Evolutionary conservation across 495 filamentous ascomycete genomes (phyloP).

Genomic region (Recurvomyces mirabilis): DNA sequence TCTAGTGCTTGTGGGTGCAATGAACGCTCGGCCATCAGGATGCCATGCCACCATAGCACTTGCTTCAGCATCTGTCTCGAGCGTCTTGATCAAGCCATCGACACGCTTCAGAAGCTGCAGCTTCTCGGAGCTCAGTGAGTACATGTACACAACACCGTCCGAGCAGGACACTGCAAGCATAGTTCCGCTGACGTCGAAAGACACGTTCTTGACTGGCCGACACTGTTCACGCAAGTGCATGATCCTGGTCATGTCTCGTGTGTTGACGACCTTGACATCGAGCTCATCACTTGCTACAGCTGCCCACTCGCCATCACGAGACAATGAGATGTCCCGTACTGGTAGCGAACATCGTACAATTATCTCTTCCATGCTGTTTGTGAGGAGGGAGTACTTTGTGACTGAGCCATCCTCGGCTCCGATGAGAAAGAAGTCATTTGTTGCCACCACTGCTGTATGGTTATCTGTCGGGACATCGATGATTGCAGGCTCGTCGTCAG

Average conservation of each 20-base stretch:
- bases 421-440: conserved; percentile 74
- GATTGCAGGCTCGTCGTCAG: conserved; percentile 78
- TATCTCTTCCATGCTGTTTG: conserved; percentile 66
- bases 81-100: conserved; percentile 68
- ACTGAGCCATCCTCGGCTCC: conserved; percentile 92
- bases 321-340: conserved; percentile 73
- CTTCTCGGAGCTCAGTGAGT: conserved; percentile 69
- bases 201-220: conserved; percentile 77
- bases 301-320: conserved; percentile 73
- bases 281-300: conserved; percentile 96
- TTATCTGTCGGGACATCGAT: conserved; percentile 49
- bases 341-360: conserved; percentile 73
- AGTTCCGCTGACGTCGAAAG: conserved; percentile 73
- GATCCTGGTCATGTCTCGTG: conserved; percentile 61
- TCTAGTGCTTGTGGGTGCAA: conserved; percentile 66
- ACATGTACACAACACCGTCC: conserved; percentile 79
- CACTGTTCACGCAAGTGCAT: conserved; percentile 68
- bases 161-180: conserved; percentile 73
- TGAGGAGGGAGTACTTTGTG: conserved; percentile 66
- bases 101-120: conserved; percentile 71
- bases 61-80: conserved; percentile 68
- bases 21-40: conserved; percentile 87
- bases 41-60: conserved; percentile 78
- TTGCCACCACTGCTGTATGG: conserved; percentile 14
- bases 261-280: conserved; percentile 75